Evolutionary conservation across 1,139 yeast genomes (phyloP), one percentile per base, ranked within the genome.

Genomic region (Kodamaea anthophila): DNA sequence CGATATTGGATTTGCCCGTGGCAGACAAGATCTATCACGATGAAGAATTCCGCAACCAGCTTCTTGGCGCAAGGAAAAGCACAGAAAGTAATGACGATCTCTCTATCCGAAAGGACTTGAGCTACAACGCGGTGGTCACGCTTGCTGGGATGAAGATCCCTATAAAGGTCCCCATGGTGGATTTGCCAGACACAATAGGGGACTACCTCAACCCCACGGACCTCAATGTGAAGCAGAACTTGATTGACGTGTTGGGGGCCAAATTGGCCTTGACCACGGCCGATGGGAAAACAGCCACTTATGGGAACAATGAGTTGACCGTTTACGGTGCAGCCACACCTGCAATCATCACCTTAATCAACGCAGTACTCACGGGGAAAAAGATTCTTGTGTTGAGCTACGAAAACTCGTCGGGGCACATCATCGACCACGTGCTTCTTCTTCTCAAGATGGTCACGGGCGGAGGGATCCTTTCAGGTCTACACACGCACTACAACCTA

Each of bases 311-410:
- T 37, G 73, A 66, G 34, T 49, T 67, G 36, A 64, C 72, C 3
- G 67, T 72, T 9, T 74, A 73, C 49, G 82, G 82, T 0, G 50
- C 69, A 9, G 66, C 62, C 31, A 76, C 83, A 0, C 83, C 82
- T 2, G 73, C 80, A 1, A 61, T 76, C 5, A 64, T 76, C 18
- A 51, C 73, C 5, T 56, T 77, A 31, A 69, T 77, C 24, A 71
- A 74, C 42, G 80, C 79, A 2, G 49, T 77, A 23, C 53, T 77
- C 30, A 72, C 81, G 0, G 80, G 78, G 16, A 74, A 74, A 40
- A 64, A 69, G 31, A 60, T 76, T 29, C 51, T 77, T 18, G 62
- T 75, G 34, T 48, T 76, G 32, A 77, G 81, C 33, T 69, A 72
- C 42, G 74, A 73, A 25, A 63, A 70, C 26, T 64, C 77, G 1